phyloP scores from a whole-genome alignment of 2,329 filamentous ascomycete genomes.

The Hymenoscyphus scutula region DNA sequence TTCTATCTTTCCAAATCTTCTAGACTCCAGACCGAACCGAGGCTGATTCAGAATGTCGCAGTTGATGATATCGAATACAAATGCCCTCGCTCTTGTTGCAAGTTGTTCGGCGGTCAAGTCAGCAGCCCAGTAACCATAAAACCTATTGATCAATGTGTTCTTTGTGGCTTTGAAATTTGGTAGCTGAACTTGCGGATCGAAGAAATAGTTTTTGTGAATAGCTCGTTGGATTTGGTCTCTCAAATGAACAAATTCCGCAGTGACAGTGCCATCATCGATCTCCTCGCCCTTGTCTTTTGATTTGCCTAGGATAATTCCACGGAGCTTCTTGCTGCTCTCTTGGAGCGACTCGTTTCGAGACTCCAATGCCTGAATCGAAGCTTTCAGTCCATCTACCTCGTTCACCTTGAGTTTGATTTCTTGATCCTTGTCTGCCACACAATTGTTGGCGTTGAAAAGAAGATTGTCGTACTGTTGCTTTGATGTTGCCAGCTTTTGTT shows the following conservation, averaged over 20 bases:
- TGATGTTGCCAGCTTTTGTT: neutral
- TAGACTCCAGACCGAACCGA: constrained; percentile 14
- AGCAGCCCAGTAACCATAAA: constrained; percentile 8
- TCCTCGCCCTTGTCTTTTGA: neutral
- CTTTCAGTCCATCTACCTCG: neutral
- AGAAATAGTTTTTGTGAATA: neutral
- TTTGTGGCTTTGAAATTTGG: constrained; percentile 3
- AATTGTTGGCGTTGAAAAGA: neutral
- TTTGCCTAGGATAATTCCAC: neutral
- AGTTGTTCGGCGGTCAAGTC: neutral
- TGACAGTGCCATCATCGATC: neutral
- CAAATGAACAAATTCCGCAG: constrained; percentile 4
- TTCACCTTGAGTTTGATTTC: neutral
- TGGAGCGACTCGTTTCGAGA: neutral
- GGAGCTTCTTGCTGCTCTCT: neutral
- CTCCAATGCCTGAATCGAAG: neutral
- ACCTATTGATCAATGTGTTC: neutral
- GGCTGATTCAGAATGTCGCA: constrained; percentile 4
- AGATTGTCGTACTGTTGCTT: neutral
- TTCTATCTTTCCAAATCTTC: neutral
- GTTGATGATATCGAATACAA: constrained; percentile 12
- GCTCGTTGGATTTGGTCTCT: constrained; percentile 15
- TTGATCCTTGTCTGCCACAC: neutral
- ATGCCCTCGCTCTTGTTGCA: constrained; percentile 1
- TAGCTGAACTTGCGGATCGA: neutral